Base-by-base conservation (phyloP, 129 eudicot species). In the Glebionis coronaria region DNA sequence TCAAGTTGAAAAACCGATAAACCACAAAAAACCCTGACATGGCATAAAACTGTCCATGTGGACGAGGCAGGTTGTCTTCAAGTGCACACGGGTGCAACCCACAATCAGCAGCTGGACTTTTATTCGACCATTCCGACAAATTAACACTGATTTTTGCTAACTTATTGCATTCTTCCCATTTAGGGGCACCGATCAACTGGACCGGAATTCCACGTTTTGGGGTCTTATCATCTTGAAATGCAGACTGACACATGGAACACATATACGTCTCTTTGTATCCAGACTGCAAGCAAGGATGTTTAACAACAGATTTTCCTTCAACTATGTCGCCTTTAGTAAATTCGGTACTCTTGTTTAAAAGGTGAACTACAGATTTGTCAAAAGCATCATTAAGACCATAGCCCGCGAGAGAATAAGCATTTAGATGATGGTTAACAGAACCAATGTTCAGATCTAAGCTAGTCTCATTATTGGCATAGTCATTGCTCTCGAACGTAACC, bases 311-410 rank as follows among this genome's bases (percentile, higher is more conserved):
- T 2, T 81, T 79, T 27, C 91, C 98, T 57, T 59, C 78, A n/a
- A 51, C 56, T 60, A 91, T 68, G 77, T 91, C 80, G 23, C 74
- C 55, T 63, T 71, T 58, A 53, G 75, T 80, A 56, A 52, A 53
- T 12, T 76, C 71, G 12, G 84, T 78, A 61, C 74, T 80, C 57
- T 25, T 73, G 73, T 84, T 89, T 49, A 94, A 73, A 57, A 94
- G 84, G 69, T 83, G 79, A 79, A 81, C 83, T 25, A 94, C 99
- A 20, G 99, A 89, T 68, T 84, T 94, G 73, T 87, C 97, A 67
- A 94, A 94, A 20, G 99, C 99, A 73, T 94, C 99, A 73, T 89
- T 94, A 31, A 94, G 88, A 47, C 99, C 99, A 75, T 89, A 94
- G 14, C 99, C 97, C 8, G 90, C 72, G 9, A 94, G 81, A 38